A percentile compares a stretch with the other conserved stretches of the same genome.
Evolutionary conservation across 2,329 filamentous ascomycete genomes (phyloP).

Genomic region (Fusarium penzigii): DNA sequence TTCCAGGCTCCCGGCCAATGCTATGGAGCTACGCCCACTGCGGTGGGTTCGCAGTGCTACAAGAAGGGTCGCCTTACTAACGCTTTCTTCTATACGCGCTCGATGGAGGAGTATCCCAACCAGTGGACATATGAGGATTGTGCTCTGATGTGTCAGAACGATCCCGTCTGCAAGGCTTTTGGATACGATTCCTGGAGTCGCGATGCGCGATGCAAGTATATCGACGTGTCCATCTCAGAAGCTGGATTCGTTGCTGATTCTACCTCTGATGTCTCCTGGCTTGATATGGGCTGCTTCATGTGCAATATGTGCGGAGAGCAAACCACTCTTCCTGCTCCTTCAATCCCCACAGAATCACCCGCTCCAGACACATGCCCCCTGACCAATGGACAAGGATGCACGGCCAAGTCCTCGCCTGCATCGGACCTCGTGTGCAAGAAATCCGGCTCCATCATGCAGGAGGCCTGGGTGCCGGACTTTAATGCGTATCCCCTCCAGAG

Average conservation of each 20-base stretch:
- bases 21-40: not conserved
- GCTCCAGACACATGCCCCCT: constrained; percentile 7
- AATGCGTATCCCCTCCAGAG: constrained; percentile 9
- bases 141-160: constrained; percentile 15
- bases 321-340: not conserved
- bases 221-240: constrained; percentile 1
- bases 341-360: not conserved
- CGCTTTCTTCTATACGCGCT: not conserved
- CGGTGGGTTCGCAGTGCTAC: constrained; percentile 7
- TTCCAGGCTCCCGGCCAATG: not conserved
- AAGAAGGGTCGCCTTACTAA: constrained; percentile 6
- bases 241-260: not conserved
- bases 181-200: constrained; percentile 4
- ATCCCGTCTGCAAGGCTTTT: constrained; percentile 13
- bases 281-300: constrained; percentile 11
- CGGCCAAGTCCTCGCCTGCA: not conserved
- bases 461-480: constrained; percentile 5
- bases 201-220: constrained; percentile 8
- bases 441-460: constrained; percentile 4
- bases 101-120: not conserved
- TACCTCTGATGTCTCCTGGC: constrained; percentile 4
- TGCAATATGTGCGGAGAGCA: constrained; percentile 8
- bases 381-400: constrained; percentile 10
- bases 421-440: constrained; percentile 4
- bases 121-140: constrained; percentile 17